A percentile compares a stretch with the other conserved stretches of the same genome.
Evolutionary conservation across 2,329 filamentous ascomycete genomes (phyloP).

Genomic region (Aspergillus caelatus): DNA sequence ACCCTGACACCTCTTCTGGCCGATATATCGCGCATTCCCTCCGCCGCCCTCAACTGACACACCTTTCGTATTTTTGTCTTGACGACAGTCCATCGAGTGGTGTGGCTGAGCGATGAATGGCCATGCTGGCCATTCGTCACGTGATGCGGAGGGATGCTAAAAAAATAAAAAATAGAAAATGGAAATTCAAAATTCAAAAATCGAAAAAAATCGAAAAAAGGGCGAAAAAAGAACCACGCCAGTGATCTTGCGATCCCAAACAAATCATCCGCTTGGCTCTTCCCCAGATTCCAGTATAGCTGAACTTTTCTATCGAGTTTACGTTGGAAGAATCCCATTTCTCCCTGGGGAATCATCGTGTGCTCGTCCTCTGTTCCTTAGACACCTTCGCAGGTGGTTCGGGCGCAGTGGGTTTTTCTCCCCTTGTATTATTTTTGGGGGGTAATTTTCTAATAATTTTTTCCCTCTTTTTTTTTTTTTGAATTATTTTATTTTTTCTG

Average conservation of each 20-base stretch:
- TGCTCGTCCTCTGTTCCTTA: background rate
- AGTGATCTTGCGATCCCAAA: slow-evolving; percentile 17
- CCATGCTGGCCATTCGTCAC: slow-evolving; percentile 19
- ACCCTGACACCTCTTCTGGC: background rate
- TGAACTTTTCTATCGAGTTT: background rate
- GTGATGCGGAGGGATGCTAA: slow-evolving; percentile 18
- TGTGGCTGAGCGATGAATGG: slow-evolving; percentile 17
- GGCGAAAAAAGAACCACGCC: slow-evolving; percentile 23
- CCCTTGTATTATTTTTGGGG: background rate
- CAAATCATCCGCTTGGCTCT: slow-evolving; percentile 17
- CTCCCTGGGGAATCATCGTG: background rate
- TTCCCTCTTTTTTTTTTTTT: slow-evolving; percentile 4
- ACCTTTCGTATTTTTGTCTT: background rate
- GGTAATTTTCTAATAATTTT: background rate
- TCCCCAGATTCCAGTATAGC: slow-evolving; percentile 1
- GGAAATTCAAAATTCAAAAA: slow-evolving; percentile 19
- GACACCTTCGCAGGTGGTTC: background rate
- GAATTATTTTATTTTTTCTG: slow-evolving; percentile 6
- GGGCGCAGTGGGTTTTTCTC: slow-evolving; percentile 2
- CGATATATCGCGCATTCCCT: background rate
- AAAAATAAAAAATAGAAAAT: slow-evolving; percentile 21
- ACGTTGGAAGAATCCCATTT: background rate
- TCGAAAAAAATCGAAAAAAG: slow-evolving; percentile 22
- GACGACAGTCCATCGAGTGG: slow-evolving; percentile 10
- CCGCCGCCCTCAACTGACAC: background rate